Evolutionary conservation across 345 rosid genomes (phyloP).

Genomic region (Euphorbia tirucalli): DNA sequence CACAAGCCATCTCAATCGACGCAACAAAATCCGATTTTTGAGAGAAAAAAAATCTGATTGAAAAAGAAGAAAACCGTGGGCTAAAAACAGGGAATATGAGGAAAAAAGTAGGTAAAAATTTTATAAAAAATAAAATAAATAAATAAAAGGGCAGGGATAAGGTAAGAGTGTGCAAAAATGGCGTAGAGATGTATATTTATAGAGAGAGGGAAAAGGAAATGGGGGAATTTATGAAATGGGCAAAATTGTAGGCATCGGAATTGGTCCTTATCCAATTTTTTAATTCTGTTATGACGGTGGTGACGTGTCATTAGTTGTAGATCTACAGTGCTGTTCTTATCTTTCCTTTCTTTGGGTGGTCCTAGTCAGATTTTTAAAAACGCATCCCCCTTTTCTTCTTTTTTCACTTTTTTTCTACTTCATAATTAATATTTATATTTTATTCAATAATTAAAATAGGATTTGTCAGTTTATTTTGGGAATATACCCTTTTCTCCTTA

Average conservation of each 20-base stretch:
- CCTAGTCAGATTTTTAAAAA: background rate
- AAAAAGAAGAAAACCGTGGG: background rate
- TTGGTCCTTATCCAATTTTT: slow-evolving; percentile 18
- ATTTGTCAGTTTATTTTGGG: no score
- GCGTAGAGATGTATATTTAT: background rate
- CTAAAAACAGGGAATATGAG: no score
- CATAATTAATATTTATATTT: no score
- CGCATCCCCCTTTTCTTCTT: background rate
- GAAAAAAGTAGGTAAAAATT: background rate
- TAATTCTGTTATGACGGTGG: background rate
- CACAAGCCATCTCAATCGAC: slow-evolving; percentile 16
- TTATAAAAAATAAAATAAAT: background rate
- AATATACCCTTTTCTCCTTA: no score
- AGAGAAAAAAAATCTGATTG: background rate
- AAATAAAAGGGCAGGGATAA: background rate
- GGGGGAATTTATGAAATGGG: no score
- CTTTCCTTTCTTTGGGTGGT: background rate
- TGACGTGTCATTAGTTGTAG: slow-evolving; percentile 5
- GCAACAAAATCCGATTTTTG: background rate
- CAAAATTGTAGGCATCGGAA: background rate
- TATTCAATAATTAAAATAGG: no score
- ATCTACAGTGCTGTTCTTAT: slow-evolving; percentile 9
- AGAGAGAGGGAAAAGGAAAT: background rate
- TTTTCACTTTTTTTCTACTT: no score
- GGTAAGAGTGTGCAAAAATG: background rate